Evolutionary conservation across 2,329 filamentous ascomycete species (phyloP).

Genomic region (Talaromyces pinophilus): DNA sequence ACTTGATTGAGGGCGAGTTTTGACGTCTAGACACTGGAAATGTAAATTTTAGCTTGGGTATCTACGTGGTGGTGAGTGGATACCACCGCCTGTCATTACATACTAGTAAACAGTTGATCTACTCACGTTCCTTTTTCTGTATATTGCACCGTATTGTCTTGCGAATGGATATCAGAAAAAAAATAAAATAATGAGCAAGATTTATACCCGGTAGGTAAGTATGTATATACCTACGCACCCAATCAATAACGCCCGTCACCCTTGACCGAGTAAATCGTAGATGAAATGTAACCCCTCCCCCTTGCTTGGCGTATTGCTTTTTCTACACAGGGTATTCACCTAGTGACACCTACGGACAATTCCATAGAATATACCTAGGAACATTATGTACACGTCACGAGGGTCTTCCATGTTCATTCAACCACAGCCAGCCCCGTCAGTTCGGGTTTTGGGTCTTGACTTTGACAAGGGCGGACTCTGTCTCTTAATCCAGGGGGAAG

Average conservation of each 20-base stretch:
- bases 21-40: not conserved
- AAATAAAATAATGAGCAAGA: not conserved
- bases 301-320: conserved; percentile 15
- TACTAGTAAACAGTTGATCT: not conserved
- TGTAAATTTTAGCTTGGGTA: not conserved
- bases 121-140: conserved; percentile 6
- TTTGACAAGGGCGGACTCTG: conserved; percentile 7
- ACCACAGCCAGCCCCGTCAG: conserved; percentile 3
- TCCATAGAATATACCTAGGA: not conserved
- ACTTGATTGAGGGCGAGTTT: not conserved
- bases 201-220: not conserved
- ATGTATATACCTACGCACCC: not conserved
- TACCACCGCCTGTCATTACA: not conserved
- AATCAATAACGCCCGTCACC: not conserved
- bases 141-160: not conserved
- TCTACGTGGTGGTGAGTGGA: conserved; percentile 1
- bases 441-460: not conserved
- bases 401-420: not conserved
- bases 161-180: not conserved
- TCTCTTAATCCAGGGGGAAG: not conserved
- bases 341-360: not conserved
- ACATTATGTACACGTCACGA: conserved; percentile 18
- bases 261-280: not conserved
- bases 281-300: conserved; percentile 12
- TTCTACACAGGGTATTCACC: not conserved